phyloP scores from a whole-genome alignment of 1,284 basidiomycete species.

The Fomitopsis palustris region DNA sequence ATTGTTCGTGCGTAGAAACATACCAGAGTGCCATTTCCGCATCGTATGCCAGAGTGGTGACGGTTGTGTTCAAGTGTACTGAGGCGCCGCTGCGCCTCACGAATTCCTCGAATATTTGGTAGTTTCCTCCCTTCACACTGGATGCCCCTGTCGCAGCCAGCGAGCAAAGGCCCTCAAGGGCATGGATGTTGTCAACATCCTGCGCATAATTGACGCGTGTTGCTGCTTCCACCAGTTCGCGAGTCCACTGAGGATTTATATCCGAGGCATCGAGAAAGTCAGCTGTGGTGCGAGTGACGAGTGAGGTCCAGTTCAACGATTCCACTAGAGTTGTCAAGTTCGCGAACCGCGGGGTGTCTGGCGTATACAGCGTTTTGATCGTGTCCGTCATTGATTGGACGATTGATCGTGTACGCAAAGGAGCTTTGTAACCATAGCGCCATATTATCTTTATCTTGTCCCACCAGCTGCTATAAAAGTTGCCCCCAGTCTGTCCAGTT shows the following conservation, averaged over 20 bases:
- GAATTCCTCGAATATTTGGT: slow-evolving; percentile 83
- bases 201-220: slow-evolving; percentile 91
- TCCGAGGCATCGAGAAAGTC: slow-evolving; percentile 60
- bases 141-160: slow-evolving; percentile 73
- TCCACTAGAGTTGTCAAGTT: slow-evolving; percentile 54
- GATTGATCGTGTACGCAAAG: slow-evolving; percentile 52
- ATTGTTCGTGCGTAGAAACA: slow-evolving; percentile 17
- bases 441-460: slow-evolving; percentile 69
- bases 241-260: slow-evolving; percentile 56
- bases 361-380: slow-evolving; percentile 60
- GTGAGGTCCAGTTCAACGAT: slow-evolving; percentile 48
- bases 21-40: slow-evolving; percentile 45
- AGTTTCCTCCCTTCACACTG: slow-evolving; percentile 80
- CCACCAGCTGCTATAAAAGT: slow-evolving; percentile 52
- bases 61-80: slow-evolving; percentile 65
- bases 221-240: slow-evolving; percentile 81
- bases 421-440: slow-evolving; percentile 79
- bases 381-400: slow-evolving; percentile 53
- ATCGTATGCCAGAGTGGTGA: slow-evolving; percentile 44
- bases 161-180: slow-evolving; percentile 70
- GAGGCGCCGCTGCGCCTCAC: slow-evolving; percentile 66
- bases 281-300: slow-evolving; percentile 50
- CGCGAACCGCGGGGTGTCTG: slow-evolving; percentile 57
- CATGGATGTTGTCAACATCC: slow-evolving; percentile 78
- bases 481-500: slow-evolving; percentile 33